phyloP scores from a whole-genome alignment of 2,329 filamentous ascomycete genomes.

The Teratosphaeria destructans region DNA sequence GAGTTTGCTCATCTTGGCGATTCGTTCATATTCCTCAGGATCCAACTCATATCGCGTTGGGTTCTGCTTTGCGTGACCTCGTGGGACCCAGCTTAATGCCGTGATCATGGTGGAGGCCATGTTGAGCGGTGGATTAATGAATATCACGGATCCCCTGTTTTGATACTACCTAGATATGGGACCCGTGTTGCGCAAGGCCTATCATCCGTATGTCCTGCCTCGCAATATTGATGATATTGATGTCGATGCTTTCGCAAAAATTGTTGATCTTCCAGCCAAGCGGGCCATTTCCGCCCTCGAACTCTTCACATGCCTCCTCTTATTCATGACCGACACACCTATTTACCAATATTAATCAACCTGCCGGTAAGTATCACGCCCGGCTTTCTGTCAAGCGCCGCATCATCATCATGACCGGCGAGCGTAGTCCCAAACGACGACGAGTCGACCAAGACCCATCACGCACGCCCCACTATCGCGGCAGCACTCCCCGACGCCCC shows the following conservation, averaged over 20 bases:
- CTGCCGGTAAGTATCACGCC: not conserved
- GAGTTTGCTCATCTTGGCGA: slow-evolving; percentile 41
- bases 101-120: slow-evolving; percentile 35
- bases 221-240: not conserved
- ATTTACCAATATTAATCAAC: too few species aligned
- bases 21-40: slow-evolving; percentile 42
- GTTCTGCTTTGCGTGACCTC: slow-evolving; percentile 40
- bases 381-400: not conserved
- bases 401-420: slow-evolving; percentile 6
- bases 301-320: not conserved
- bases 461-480: slow-evolving; percentile 10
- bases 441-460: slow-evolving; percentile 50
- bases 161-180: too few species aligned
- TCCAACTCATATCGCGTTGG: slow-evolving; percentile 41
- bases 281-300: not conserved
- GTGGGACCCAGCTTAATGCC: slow-evolving; percentile 43
- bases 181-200: too few species aligned
- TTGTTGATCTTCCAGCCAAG: not conserved
- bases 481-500: slow-evolving; percentile 13
- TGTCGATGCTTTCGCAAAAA: not conserved
- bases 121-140: not conserved
- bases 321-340: too few species aligned
- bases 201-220: too few species aligned
- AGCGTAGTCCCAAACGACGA: slow-evolving; percentile 51
- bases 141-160: too few species aligned